Conservation (phyloP, 371 early-diverging fungal genomes). For the Phascolomyces articulosus region DNA sequence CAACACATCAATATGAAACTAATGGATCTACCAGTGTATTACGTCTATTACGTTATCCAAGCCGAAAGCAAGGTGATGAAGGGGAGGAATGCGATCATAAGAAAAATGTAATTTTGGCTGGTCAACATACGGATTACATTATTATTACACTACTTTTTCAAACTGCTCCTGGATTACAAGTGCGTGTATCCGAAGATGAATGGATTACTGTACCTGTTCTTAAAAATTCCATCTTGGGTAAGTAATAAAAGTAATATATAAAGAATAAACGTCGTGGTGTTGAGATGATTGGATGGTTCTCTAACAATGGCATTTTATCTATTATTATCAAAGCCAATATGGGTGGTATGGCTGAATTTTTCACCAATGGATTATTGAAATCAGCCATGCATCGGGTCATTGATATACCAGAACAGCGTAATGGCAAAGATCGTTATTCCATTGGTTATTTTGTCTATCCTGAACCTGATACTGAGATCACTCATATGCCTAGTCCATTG, state of each 20-base stretch:
- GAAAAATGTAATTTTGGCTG: neutral
- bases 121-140: constrained; percentile 60
- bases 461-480: constrained; percentile 10
- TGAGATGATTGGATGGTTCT: no score
- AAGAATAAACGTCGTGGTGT: no score
- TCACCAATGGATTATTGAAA: constrained; percentile 65
- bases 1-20: no score
- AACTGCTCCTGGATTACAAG: constrained; percentile 63
- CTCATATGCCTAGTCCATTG: constrained; percentile 14
- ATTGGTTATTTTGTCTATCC: constrained; percentile 63
- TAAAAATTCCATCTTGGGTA: constrained; percentile 42
- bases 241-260: neutral
- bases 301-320: no score
- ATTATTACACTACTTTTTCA: constrained; percentile 64
- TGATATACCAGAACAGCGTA: constrained; percentile 37
- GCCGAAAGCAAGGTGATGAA: no score
- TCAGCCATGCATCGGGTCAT: constrained; percentile 68
- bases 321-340: constrained; percentile 52
- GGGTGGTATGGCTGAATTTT: constrained; percentile 66
- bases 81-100: no score
- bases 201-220: constrained; percentile 61
- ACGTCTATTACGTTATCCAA: no score
- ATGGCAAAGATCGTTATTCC: constrained; percentile 48
- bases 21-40: no score
- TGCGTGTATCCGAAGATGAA: constrained; percentile 33